Base-by-base conservation (phyloP, 1,284 basidiomycete species). In the Papiliotrema nemorosa region DNA sequence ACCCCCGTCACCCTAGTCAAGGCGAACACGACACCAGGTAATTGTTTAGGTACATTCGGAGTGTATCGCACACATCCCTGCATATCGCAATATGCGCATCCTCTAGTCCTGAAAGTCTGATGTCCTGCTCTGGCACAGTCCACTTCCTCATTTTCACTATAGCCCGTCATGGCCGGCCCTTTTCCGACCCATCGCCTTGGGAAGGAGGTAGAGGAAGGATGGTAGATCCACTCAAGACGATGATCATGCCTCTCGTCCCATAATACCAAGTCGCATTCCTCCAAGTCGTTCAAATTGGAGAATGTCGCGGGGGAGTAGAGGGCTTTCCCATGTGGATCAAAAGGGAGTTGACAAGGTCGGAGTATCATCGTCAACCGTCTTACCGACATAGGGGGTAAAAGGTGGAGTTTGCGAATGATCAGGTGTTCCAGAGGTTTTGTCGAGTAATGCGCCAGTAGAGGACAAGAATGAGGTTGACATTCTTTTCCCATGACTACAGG, bases 301-400 rank as follows among this genome's bases (percentile, higher is more conserved):
- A 43, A 43, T 4, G 41, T 43, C 24, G 25, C 41, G 20, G 41
- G 25, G 6, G 4, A 26, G 41, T 27, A 13, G 12, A 22, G n/a
- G n/a, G 25, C 14, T 29, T 4, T 26, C 3, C 41, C 41, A 16
- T 26, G 41, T 5, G 41, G 9, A 4, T 43, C 41, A 20, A 43
- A 43, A 7, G 41, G 41, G 41, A 43, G 18, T 18, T 43, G 41
- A n/a, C 41, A 43, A 13, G 41, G 41, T 10, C 41, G 41, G 41
- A 43, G 41, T 3, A 43, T 26, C 16, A 43, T n/a, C n/a, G 31
- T 12, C n/a, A 20, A 24, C 3, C 3, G 26, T 20, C 14, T 16
- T 4, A 29, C 24, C 16, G 41, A 16, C 36, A 43, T 16, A 16
- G 4, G n/a, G 26, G 41, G 41, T 7, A 43, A 4, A 5, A 26